Evolutionary conservation across 352 stramenopile species (phyloP), one percentile per base, ranked within the genome.

Genomic region (Pythium monospermum): DNA sequence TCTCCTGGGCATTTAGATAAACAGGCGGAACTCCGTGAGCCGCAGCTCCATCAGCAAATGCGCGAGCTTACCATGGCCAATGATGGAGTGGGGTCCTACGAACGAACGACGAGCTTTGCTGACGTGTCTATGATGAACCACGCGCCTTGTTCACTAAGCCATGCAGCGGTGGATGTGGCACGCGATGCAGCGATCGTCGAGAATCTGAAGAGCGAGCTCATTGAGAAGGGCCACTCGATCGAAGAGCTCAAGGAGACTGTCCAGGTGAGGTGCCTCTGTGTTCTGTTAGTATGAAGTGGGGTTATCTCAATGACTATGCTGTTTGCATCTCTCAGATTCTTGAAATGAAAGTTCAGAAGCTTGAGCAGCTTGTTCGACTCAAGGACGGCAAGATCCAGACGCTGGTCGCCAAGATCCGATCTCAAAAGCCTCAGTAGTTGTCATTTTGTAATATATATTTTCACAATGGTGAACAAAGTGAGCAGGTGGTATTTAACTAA

Each of bases 311-410:
- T 51, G 42, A 28, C 27, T 36, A 13, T 18, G 8, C 6, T 2
- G 8, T 32, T 13, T 16, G 7, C 15, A n/a, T 16, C 2, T 4
- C 18, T 1, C 55, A 96, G 67, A 98, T 98, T 33, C 61, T 98
- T 18, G 88, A 98, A 57, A 87, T 96, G 63, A 98, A 98, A 69
- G 84, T 98, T 19, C 74, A 93, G 41, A 98, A 98, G 64, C 72
- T 98, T 16, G 93, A 98, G 72, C 91, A 98, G 68, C 75, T 98
- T 21, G 76, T 98, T 15, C 82, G 89, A 3, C 66, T 98, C 2
- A 98, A 98, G 61, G 93, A 98, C 45, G 76, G 73, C 55, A 97
- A 98, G 55, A 98, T 98, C 51, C 68, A 94, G 61, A 94, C 88
- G 27, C 70, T 97, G 3, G 72, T 86, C 15, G 76, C 79, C n/a